Conservation (phyloP, 768 basidiomycete species). For the Tylopilus rubrobrunneus region DNA sequence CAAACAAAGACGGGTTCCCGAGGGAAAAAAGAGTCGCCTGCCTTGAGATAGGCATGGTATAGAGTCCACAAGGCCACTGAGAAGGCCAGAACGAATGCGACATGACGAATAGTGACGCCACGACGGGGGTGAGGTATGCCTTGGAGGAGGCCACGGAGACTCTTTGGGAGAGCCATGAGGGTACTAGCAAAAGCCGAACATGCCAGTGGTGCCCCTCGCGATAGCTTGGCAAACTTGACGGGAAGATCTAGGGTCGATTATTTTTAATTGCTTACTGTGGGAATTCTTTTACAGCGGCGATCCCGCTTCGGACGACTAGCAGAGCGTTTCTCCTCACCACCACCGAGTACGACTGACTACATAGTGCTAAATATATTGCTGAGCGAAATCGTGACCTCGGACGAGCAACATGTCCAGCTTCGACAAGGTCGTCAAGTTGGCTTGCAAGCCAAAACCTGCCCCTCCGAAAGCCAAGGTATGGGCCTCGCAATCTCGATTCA, state of each 20-base stretch:
- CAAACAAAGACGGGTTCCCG: slow-evolving; percentile 19
- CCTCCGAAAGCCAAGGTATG: slow-evolving; percentile 92
- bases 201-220: neutral
- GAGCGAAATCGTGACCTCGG: slow-evolving; percentile 1
- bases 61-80: slow-evolving; percentile 19
- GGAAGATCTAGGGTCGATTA: no score
- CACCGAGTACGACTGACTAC: no score
- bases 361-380: neutral
- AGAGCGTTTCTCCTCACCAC: no score
- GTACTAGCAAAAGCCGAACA: neutral
- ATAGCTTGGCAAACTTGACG: no score
- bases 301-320: no score
- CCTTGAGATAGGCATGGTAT: slow-evolving; percentile 7
- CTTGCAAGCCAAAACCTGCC: slow-evolving; percentile 95
- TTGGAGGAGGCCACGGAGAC: neutral
- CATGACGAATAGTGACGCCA: slow-evolving; percentile 21
- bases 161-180: neutral
- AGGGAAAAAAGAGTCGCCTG: neutral
- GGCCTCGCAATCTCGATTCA: neutral
- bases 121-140: slow-evolving; percentile 5
- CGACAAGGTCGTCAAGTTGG: slow-evolving; percentile 92
- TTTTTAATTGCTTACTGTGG: neutral
- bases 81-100: slow-evolving; percentile 14
- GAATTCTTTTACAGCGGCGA: neutral
- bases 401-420: slow-evolving; percentile 59